These are phyloP conservation scores for Backusella mclennaniae DNA, from an alignment of 192 early-diverging fungal species.

Conservation along the genomic window DNA sequence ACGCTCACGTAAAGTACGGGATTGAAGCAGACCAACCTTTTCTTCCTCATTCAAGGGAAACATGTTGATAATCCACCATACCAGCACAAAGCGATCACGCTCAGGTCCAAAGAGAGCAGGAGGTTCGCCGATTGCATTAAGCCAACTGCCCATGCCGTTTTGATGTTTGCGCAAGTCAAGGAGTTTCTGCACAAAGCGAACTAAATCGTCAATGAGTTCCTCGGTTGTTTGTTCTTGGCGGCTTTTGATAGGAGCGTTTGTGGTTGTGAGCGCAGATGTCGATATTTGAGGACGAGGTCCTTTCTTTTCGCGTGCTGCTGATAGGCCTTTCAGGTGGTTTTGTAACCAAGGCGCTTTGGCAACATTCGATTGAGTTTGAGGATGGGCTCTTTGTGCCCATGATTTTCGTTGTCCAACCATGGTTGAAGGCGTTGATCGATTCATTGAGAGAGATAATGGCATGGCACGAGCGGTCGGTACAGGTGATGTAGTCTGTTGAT, in stretches of 20 bases:
- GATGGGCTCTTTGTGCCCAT: slow-evolving; percentile 21
- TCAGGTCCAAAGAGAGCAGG: slow-evolving; percentile 13
- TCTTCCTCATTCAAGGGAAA: slow-evolving; percentile 45
- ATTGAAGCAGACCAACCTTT: slow-evolving; percentile 42
- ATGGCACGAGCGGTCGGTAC: neutral
- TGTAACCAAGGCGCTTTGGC: slow-evolving; percentile 13
- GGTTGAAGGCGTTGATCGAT: neutral
- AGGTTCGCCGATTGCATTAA: slow-evolving; percentile 34
- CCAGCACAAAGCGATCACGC: slow-evolving; percentile 15
- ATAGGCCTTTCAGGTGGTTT: slow-evolving; percentile 9
- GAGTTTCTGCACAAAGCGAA: neutral
- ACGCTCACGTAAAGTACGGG: slow-evolving; percentile 44
- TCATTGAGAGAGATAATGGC: neutral
- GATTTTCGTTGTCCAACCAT: slow-evolving; percentile 11
- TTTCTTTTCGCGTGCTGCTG: slow-evolving; percentile 3
- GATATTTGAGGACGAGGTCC: neutral
- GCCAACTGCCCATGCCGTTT: slow-evolving; percentile 19
- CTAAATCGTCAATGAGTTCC: slow-evolving; percentile 14
- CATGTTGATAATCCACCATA: slow-evolving; percentile 52
- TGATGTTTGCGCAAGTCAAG: neutral
- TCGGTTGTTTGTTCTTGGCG: slow-evolving; percentile 21
- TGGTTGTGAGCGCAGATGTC: neutral
- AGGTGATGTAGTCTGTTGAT: neutral
- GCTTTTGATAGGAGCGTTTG: neutral
- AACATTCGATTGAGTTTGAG: slow-evolving; percentile 6